A percentile compares a stretch with the other conserved stretches of the same genome.
Evolutionary conservation across 495 filamentous ascomycete species (phyloP).

Genomic region (Lasiosphaeriaceae sp.): DNA sequence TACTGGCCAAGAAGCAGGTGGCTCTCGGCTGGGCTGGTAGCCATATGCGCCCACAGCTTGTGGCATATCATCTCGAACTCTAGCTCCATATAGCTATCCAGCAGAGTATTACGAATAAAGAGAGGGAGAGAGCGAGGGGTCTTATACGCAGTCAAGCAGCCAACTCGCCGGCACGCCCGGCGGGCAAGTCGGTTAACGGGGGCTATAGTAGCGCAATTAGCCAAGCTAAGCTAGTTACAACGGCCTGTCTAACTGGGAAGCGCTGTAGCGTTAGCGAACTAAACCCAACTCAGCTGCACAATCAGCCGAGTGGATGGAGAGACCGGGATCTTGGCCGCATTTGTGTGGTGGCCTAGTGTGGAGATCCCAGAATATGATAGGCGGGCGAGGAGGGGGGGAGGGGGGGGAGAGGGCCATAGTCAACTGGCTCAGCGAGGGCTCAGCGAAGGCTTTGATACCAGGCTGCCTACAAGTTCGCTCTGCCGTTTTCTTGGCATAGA

Average conservation of each 20-base stretch:
- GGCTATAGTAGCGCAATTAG: background rate
- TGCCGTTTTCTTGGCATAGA: background rate
- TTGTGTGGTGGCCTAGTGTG: background rate
- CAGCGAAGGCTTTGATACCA: constrained; percentile 14
- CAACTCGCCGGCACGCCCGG: background rate
- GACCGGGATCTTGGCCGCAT: background rate
- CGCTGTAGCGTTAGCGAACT: background rate
- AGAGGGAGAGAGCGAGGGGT: background rate
- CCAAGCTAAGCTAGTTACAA: background rate
- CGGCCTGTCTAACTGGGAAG: background rate
- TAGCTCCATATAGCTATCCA: background rate
- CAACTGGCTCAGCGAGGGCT: background rate
- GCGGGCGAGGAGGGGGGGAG: background rate
- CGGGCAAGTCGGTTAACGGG: background rate
- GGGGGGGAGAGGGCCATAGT: background rate
- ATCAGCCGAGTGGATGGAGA: background rate
- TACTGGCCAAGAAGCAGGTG: constrained; percentile 4
- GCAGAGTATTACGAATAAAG: background rate
- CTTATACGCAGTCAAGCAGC: background rate
- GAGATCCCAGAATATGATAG: background rate
- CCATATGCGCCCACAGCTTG: background rate
- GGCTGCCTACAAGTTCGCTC: background rate
- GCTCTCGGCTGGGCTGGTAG: background rate
- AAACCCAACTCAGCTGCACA: background rate
- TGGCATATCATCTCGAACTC: background rate